Conservation (phyloP, 2,329 filamentous ascomycete species). For the Talaromyces rugulosus region DNA sequence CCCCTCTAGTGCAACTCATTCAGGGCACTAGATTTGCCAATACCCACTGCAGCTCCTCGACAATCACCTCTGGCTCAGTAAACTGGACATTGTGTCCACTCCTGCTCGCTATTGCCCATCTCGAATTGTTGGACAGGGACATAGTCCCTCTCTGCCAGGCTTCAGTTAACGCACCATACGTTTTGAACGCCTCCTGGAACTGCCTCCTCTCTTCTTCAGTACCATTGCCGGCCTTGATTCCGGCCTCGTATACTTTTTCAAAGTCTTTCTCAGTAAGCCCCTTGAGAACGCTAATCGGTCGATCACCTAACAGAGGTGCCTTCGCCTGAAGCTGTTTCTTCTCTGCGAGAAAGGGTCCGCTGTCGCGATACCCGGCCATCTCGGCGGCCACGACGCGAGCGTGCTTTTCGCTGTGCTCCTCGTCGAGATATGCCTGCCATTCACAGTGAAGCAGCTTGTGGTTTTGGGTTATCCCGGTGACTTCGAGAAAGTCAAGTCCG, state of each 20-base stretch:
- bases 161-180: conserved; percentile 8
- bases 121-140: conserved; percentile 14
- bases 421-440: conserved; percentile 13
- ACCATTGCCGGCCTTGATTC: conserved; percentile 16
- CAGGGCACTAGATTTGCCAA: conserved; percentile 7
- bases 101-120: conserved; percentile 9
- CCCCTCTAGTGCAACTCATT: background rate
- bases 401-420: conserved; percentile 13
- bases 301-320: conserved; percentile 16
- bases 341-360: conserved; percentile 5
- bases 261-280: conserved; percentile 19
- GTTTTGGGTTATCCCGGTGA: background rate
- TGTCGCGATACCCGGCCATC: conserved; percentile 10
- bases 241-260: conserved; percentile 17
- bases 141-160: conserved; percentile 16
- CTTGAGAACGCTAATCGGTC: conserved; percentile 22
- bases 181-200: conserved; percentile 13
- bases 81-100: conserved; percentile 18
- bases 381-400: conserved; percentile 11
- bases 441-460: conserved; percentile 11
- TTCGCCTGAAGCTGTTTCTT: conserved; percentile 21
- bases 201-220: conserved; percentile 16
- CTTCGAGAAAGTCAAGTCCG: background rate
- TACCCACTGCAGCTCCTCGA: conserved; percentile 15
- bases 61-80: conserved; percentile 14